Percentiles rank a stretch among this genome's conserved stretches.
Evolutionary conservation across 1,284 basidiomycete species (phyloP).

Genomic region (Anthracocystis walkeri): DNA sequence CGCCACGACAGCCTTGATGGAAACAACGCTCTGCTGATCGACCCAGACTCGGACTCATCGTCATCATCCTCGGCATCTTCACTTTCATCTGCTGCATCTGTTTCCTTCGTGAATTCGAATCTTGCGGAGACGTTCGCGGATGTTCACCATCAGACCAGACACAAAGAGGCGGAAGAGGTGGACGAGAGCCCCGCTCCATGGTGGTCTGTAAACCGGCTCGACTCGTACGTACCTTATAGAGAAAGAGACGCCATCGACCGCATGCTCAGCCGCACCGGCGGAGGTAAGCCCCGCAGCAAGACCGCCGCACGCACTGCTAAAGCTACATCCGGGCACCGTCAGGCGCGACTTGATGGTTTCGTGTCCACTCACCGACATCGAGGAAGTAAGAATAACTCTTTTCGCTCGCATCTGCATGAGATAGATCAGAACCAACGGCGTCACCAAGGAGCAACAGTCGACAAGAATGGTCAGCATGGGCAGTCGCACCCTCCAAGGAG

Average conservation of each 20-base stretch:
- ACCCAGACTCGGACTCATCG: conserved; percentile 45
- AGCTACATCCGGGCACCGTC: conserved; percentile 7
- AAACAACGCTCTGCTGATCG: conserved; percentile 39
- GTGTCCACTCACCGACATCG: conserved; percentile 19
- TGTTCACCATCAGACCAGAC: neutral
- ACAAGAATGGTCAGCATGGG: conserved; percentile 9
- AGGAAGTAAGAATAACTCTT: neutral
- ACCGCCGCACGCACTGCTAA: neutral
- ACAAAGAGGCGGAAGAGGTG: conserved; percentile 22
- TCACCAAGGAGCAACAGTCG: neutral
- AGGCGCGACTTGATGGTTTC: conserved; percentile 38
- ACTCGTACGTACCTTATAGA: conserved; percentile 25
- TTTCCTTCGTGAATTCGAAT: conserved; percentile 3
- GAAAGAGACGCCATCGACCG: conserved; percentile 60
- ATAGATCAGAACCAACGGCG: conserved; percentile 32
- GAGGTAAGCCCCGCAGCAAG: conserved; percentile 21
- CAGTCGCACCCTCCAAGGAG: conserved; percentile 10
- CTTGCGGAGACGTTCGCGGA: neutral
- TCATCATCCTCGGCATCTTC: conserved; percentile 29
- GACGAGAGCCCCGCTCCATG: conserved; percentile 29
- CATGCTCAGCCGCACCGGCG: conserved; percentile 57
- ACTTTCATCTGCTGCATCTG: conserved; percentile 11
- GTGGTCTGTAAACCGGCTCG: conserved; percentile 39
- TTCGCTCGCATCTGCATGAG: conserved; percentile 27
- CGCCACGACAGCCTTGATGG: conserved; percentile 31